Percentiles rank a stretch among this genome's conserved stretches.
phyloP scores from a whole-genome alignment of 1,284 basidiomycete genomes.

The Ustilago nuda region DNA sequence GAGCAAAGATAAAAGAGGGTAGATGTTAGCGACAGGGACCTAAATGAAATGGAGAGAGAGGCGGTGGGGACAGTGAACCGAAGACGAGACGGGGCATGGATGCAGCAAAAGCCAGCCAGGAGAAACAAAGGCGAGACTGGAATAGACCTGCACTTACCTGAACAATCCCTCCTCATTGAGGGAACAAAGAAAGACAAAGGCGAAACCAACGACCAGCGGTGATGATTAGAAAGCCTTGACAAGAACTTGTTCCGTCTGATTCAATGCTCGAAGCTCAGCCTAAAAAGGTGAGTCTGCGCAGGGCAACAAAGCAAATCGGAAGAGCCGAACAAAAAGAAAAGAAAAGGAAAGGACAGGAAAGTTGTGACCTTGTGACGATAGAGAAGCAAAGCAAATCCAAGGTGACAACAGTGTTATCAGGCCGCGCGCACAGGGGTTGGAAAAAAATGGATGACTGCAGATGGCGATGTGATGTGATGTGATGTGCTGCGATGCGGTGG shows the following conservation, averaged over 20 bases:
- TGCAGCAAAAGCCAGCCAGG: background rate
- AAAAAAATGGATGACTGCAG: conserved; percentile 14
- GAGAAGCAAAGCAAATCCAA: conserved; percentile 21
- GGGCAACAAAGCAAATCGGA: background rate
- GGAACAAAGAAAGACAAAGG: conserved; percentile 8
- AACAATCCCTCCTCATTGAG: conserved; percentile 13
- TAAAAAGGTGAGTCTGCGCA: background rate
- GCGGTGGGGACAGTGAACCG: conserved; percentile 14
- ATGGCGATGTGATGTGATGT: conserved; percentile 16
- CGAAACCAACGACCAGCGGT: conserved; percentile 38
- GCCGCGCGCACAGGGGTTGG: background rate
- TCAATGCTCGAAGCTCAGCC: background rate
- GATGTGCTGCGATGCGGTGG: conserved; percentile 12
- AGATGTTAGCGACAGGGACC: conserved; percentile 48
- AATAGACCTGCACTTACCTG: conserved; percentile 19
- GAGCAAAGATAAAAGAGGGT: conserved; percentile 3
- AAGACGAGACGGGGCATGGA: conserved; percentile 3
- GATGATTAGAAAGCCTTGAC: conserved; percentile 19
- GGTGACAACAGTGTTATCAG: conserved; percentile 17
- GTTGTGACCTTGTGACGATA: conserved; percentile 15
- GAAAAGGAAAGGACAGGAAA: conserved; percentile 5
- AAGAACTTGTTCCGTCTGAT: background rate
- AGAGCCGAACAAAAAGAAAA: conserved; percentile 4
- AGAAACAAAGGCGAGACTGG: background rate
- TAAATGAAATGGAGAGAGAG: conserved; percentile 5